Base-by-base conservation (phyloP, 306 rosid species). In the Arachis stenosperma region DNA sequence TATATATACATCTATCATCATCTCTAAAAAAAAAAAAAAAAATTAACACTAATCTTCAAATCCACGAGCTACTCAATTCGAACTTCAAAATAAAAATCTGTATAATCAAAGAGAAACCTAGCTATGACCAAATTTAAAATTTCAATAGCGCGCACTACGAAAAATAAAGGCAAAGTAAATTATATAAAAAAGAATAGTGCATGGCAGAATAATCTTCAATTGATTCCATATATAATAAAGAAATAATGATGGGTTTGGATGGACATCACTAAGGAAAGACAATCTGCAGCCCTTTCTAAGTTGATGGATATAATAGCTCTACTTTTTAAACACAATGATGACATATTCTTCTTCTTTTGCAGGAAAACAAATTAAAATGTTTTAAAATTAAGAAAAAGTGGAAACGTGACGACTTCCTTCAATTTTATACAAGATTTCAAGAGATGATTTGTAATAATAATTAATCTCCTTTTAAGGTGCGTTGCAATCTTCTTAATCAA, bases 251-350 rank as follows among this genome's bases (percentile, higher is more conserved):
- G 68, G 82, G 67, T 63, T 69, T 75, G 55, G 88, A 69, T 84
- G 82, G 79, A 81, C 75, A 75, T 68, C 72, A 77, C 72, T 11
- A 67, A 59, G 67, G 81, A 70, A 78, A 77, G 69, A 55, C 81
- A 86, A 86, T 84, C 83, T 5, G 70, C 82, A 62, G 65, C 80
- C 56, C 84, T 71, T 75, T 83, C 67, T 44, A 76, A 68, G 89
- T 58, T 79, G 89, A 79, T 79, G 71, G 55, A 86, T 81, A 69
- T 67, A 37, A 65, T 42, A 83, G 41, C 60, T 73, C 66, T 65
- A 77, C 84, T 83, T 87, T 85, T 63, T 69, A 71, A 75, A 22
- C 69, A 33, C 51, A 13, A 77, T 47, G 76, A 81, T 64, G 65
- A 60, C 70, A 60, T 64, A 22, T 22, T 81, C 85, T 71, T 82